phyloP scores from a whole-genome alignment of 1,139 yeast genomes.

The Geotrichum carabidarum region DNA sequence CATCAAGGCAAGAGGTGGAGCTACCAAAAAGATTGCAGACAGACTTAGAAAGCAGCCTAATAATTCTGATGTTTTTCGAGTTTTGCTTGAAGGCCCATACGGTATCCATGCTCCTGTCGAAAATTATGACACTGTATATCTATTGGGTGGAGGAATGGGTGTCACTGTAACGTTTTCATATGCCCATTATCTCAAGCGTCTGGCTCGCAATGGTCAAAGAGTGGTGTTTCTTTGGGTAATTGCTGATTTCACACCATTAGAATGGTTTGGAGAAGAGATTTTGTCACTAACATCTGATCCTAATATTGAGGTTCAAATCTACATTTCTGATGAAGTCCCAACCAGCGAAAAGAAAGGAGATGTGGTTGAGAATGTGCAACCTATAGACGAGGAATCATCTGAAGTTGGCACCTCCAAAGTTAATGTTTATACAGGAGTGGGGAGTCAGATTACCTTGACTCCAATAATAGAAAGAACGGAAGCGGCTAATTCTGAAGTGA shows the following conservation, averaged over 20 bases:
- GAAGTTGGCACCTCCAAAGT: neutral
- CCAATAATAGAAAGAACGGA: no score
- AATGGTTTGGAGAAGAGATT: conserved; percentile 43
- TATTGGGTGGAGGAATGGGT: conserved; percentile 66
- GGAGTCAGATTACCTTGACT: neutral
- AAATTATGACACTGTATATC: conserved; percentile 47
- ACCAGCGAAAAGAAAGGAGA: conserved; percentile 1
- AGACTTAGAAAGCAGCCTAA: conserved; percentile 21
- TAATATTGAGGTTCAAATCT: conserved; percentile 21
- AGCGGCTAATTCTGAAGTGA: no score
- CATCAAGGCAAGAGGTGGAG: conserved; percentile 36
- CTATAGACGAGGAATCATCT: neutral
- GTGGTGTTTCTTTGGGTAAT: conserved; percentile 51
- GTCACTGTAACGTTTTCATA: conserved; percentile 47
- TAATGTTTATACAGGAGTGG: neutral
- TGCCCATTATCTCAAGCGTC: conserved; percentile 21
- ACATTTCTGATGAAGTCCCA: conserved; percentile 19
- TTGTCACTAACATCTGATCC: conserved; percentile 11
- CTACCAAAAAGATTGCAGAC: conserved; percentile 27
- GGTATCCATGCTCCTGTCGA: conserved; percentile 47
- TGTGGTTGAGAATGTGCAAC: neutral
- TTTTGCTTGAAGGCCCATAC: conserved; percentile 57
- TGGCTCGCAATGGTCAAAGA: conserved; percentile 27
- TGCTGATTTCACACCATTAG: conserved; percentile 43
- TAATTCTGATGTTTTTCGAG: conserved; percentile 30